phyloP scores from a whole-genome alignment of 768 basidiomycete genomes.

The Mycena leptocephala region DNA sequence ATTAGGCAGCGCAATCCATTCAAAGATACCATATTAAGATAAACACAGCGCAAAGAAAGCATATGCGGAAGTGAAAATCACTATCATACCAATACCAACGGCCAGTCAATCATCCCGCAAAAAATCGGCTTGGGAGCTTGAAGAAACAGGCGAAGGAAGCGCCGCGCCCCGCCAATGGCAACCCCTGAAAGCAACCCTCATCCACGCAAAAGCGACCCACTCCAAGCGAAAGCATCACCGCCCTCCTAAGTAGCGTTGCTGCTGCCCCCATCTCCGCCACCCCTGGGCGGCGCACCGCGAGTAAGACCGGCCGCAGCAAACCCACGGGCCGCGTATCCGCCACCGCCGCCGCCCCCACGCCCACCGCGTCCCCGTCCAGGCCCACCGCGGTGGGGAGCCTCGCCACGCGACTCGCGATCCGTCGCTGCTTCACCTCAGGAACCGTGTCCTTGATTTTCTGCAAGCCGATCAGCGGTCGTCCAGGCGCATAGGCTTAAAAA shows the following conservation, averaged over 20 bases:
- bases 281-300: constrained; percentile 45
- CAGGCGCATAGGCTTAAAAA: constrained; percentile 8
- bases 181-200: background rate
- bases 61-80: constrained; percentile 13
- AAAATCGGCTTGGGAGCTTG: constrained; percentile 3
- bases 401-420: constrained; percentile 66
- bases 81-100: background rate
- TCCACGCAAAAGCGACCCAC: background rate
- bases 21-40: constrained; percentile 27
- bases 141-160: constrained; percentile 9
- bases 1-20: constrained; percentile 17
- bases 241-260: background rate
- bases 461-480: background rate
- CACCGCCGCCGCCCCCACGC: constrained; percentile 57
- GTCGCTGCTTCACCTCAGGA: constrained; percentile 83
- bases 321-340: constrained; percentile 75
- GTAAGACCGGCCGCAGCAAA: constrained; percentile 83
- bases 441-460: constrained; percentile 77
- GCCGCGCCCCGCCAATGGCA: constrained; percentile 2
- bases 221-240: background rate
- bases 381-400: constrained; percentile 51
- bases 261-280: background rate
- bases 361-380: constrained; percentile 65
- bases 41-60: constrained; percentile 23
- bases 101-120: constrained; percentile 12